Evolutionary conservation across 2,329 filamentous ascomycete genomes (phyloP), one percentile per base, ranked within the genome.

Genomic region (Neofusicoccum umdonicola): DNA sequence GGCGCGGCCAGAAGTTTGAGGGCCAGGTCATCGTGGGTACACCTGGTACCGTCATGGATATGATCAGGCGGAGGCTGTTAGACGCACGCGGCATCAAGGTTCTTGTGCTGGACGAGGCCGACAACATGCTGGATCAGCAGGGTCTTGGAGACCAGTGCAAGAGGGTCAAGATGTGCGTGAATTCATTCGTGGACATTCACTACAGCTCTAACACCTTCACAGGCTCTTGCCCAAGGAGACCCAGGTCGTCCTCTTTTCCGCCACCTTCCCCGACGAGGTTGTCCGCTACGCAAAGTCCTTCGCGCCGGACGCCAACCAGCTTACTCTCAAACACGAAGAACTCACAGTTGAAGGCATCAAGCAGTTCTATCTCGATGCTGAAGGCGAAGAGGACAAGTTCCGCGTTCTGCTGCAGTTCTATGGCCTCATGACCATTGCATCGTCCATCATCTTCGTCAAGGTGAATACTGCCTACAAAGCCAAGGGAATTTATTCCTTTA

Each of bases 111-210:
- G 95, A 99, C 73, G 95, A 99, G 81, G 95, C 95, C 65, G 95
- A 99, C 81, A 98, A 97, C 81, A 99, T 99, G 95, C 82, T 99
- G 66, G 95, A 98, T 74, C 90, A 94, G 78, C 92, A 97, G 79
- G 94, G 95, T 60, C 84, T 99, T 63, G 95, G 95, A 61, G 95
- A 98, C 66, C 95, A 99, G 80, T 98, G 94, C 78, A 86, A 93
- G 71, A 88, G 93, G 69, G 92, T 97, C 71, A 97, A 96, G 82
- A 79, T 80, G 92, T 95, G 79, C 72, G 88, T 80, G n/a, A 34
- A 50, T 31, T 15, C 12, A 15, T 6, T 39, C 11, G 8, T n/a
- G 4, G 22, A 45, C 7, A 44, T 50, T 65, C 17, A 12, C 13
- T 5, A 13, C 56, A 27, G 35, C 12, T 31, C 77, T 82, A 74